These are phyloP conservation scores for Fraxinus nigra DNA, from an alignment of 305 asterid genomes.

Conservation along the genomic window DNA sequence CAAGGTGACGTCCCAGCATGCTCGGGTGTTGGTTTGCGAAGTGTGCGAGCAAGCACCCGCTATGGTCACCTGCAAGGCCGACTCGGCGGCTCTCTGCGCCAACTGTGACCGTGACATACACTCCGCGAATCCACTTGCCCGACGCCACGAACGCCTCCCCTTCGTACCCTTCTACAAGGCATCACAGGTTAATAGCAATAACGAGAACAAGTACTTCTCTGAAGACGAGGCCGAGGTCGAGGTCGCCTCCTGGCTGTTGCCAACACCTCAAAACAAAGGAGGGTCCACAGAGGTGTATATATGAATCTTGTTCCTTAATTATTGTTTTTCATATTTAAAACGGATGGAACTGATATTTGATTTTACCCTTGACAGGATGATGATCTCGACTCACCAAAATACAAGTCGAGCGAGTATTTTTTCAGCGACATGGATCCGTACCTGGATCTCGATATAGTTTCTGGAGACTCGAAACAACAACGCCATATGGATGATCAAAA, in stretches of 20 bases:
- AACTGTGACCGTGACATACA: conserved; percentile 86
- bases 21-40: conserved; percentile 44
- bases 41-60: conserved; percentile 81
- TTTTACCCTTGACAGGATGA: not conserved
- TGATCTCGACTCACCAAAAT: conserved; percentile 21
- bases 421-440: conserved; percentile 61
- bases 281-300: not conserved
- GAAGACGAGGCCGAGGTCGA: conserved; percentile 77
- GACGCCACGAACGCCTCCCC: conserved; percentile 79
- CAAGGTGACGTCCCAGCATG: conserved; percentile 41
- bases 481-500: conserved; percentile 20
- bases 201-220: conserved; percentile 28
- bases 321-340: not conserved
- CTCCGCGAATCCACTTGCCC: conserved; percentile 80
- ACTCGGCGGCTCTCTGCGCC: conserved; percentile 75
- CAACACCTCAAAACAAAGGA: conserved; percentile 31
- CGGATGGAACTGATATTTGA: not conserved
- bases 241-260: conserved; percentile 76
- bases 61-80: conserved; percentile 75
- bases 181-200: not conserved
- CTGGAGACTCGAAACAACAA: conserved; percentile 41
- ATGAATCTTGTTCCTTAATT: not conserved
- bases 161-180: conserved; percentile 55
- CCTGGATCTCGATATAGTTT: conserved; percentile 55
- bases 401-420: conserved; percentile 52